Conservation (phyloP, 108 stramenopile species). For the Nannochloropsis granulata region DNA sequence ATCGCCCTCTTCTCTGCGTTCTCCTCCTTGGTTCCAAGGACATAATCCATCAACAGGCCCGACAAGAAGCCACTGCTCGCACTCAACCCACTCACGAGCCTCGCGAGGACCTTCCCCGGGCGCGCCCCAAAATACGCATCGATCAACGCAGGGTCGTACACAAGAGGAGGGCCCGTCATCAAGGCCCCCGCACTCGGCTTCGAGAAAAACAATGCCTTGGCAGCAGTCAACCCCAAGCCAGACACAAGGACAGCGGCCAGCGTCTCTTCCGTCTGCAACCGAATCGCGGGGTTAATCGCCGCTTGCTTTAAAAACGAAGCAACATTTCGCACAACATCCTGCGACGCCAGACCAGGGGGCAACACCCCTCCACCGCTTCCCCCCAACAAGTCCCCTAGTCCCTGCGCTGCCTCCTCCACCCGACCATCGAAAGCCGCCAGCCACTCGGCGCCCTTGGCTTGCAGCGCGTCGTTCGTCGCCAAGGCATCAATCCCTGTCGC, state of each 20-base stretch:
- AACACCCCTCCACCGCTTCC: not conserved
- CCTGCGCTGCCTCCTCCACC: not conserved
- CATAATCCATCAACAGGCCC: conserved; percentile 58
- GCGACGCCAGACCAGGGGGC: not conserved
- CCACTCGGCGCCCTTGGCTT: not conserved
- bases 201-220: not conserved
- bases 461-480: not conserved
- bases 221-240: not conserved
- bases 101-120: conserved; percentile 7
- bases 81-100: conserved; percentile 2
- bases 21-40: conserved; percentile 39
- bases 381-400: not conserved
- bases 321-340: not conserved
- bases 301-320: not conserved
- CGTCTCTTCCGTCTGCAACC: not conserved
- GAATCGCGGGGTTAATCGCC: not conserved
- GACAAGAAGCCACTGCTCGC: conserved; percentile 39
- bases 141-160: conserved; percentile 5
- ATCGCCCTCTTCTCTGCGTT: conserved; percentile 54
- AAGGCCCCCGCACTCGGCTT: not conserved
- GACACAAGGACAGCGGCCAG: not conserved
- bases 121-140: conserved; percentile 11
- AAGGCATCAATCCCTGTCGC: not conserved
- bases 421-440: not conserved
- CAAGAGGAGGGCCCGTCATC: not conserved